These are phyloP conservation scores for Xylariaceae sp. DNA, from an alignment of 2,329 filamentous ascomycete species.

Conservation along the genomic window DNA sequence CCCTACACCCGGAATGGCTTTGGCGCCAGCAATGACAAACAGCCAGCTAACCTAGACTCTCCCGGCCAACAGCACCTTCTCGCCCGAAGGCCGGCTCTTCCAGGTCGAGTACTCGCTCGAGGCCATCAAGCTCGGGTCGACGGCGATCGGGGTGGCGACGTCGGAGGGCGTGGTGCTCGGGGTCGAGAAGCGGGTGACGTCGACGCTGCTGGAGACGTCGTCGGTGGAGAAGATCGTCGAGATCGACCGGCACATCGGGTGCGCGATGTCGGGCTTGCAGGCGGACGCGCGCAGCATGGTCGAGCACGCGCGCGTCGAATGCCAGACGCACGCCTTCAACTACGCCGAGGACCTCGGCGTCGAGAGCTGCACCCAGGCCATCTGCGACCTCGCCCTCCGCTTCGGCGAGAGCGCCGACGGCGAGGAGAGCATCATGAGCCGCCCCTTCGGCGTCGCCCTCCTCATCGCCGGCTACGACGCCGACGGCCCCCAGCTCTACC, in stretches of 20 bases:
- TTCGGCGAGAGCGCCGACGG: conserved; percentile 98
- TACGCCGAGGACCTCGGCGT: conserved; percentile 94
- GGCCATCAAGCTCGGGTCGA: conserved; percentile 98
- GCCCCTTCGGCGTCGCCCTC: conserved; percentile 94
- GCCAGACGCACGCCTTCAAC: conserved; percentile 96
- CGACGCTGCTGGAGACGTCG: conserved; percentile 93
- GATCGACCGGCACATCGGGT: conserved; percentile 98
- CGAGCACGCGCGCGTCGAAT: conserved; percentile 96
- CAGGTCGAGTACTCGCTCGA: conserved; percentile 99
- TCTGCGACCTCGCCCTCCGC: conserved; percentile 93
- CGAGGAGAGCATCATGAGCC: conserved; percentile 97
- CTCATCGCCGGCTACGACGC: conserved; percentile 97
- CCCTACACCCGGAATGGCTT: too few relatives aligned
- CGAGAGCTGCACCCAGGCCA: conserved; percentile 97
- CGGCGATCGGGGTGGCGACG: conserved; percentile 96
- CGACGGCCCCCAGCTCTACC: conserved; percentile 95
- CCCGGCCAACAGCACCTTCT: conserved; percentile 78
- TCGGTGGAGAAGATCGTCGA: conserved; percentile 99
- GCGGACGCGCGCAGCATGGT: conserved; percentile 97
- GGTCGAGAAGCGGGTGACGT: conserved; percentile 98
- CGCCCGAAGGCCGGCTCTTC: conserved; percentile 98
- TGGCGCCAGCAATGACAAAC: too few relatives aligned
- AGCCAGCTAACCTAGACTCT: conserved; percentile 11
- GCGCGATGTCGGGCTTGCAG: conserved; percentile 97
- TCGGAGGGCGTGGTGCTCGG: conserved; percentile 94